phyloP scores from a whole-genome alignment of 2,329 filamentous ascomycete genomes.

The Botryotinia narcissicola region DNA sequence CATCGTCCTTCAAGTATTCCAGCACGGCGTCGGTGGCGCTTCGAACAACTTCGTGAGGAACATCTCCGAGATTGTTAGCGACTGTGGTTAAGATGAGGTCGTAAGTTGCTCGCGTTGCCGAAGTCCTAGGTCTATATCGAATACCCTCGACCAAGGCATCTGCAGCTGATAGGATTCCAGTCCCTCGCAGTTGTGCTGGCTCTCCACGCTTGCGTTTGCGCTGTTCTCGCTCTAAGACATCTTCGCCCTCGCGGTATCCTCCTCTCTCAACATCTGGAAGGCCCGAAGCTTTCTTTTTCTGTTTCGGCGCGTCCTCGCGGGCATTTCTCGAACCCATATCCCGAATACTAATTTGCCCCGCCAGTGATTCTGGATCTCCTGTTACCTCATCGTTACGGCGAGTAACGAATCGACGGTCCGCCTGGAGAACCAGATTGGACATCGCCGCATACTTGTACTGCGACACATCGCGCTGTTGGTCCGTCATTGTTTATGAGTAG shows the following conservation, averaged over 20 bases:
- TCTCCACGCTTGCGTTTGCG: conserved; percentile 80
- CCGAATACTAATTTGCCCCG: conserved; percentile 85
- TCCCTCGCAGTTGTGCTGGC: conserved; percentile 64
- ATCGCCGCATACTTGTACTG: conserved; percentile 99
- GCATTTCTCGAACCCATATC: conserved; percentile 90
- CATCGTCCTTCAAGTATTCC: conserved; percentile 91
- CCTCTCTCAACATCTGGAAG: conserved; percentile 72
- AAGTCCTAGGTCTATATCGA: conserved; percentile 85
- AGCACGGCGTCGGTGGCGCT: conserved; percentile 91
- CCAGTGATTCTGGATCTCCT: conserved; percentile 94
- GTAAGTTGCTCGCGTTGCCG: conserved; percentile 88
- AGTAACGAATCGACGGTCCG: conserved; percentile 92
- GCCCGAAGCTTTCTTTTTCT: conserved; percentile 68
- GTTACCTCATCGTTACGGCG: conserved; percentile 92
- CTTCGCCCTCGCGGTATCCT: conserved; percentile 73
- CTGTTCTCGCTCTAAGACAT: conserved; percentile 80
- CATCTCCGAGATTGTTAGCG: conserved; percentile 84
- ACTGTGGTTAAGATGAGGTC: conserved; percentile 92
- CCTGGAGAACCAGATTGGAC: conserved; percentile 99
- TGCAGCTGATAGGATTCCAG: conserved; percentile 77
- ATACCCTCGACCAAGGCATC: conserved; percentile 90
- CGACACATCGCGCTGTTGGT: conserved; percentile 77
- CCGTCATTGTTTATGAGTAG: conserved; percentile 58
- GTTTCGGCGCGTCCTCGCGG: conserved; percentile 75
- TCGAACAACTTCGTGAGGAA: conserved; percentile 84